These are phyloP conservation scores for Ophiostoma sp. DNA, from an alignment of 2,329 filamentous ascomycete genomes.

Conservation along the genomic window DNA sequence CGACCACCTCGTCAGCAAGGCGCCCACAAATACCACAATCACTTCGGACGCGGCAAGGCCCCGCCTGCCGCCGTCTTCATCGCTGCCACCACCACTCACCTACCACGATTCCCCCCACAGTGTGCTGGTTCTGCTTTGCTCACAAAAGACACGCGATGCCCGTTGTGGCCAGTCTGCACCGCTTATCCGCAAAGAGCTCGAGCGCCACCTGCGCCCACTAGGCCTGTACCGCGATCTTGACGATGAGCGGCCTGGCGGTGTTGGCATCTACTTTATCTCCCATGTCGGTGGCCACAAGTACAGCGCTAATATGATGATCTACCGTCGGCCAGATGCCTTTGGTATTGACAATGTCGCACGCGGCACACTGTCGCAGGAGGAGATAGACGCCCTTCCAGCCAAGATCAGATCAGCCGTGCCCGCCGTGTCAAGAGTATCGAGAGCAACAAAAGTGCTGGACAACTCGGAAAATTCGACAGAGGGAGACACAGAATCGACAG, in stretches of 20 bases:
- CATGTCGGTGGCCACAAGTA: conserved; percentile 98
- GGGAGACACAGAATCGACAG: neutral
- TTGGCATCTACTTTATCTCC: conserved; percentile 93
- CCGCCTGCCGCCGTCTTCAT: conserved; percentile 30
- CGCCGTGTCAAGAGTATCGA: conserved; percentile 32
- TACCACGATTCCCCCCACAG: conserved; percentile 70
- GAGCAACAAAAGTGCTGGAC: conserved; percentile 23
- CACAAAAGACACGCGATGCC: conserved; percentile 87
- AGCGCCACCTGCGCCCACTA: conserved; percentile 77
- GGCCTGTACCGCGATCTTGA: conserved; percentile 82
- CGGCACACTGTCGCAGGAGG: conserved; percentile 35
- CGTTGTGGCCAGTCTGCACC: conserved; percentile 93
- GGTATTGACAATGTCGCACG: conserved; percentile 45
- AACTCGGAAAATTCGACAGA: conserved; percentile 19
- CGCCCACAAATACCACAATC: conserved; percentile 64
- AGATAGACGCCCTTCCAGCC: conserved; percentile 34
- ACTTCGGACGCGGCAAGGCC: neutral
- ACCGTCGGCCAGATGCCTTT: conserved; percentile 60
- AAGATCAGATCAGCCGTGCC: conserved; percentile 30
- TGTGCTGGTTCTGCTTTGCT: conserved; percentile 87
- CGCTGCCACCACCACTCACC: conserved; percentile 32
- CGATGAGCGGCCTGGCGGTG: conserved; percentile 83
- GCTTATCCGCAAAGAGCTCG: conserved; percentile 79
- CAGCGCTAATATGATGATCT: conserved; percentile 88
- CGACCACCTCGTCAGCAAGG: conserved; percentile 60